Evolutionary conservation across 225 moss, liverwort and hornwort species (phyloP), one percentile per base, ranked within the genome.

Genomic region (Anthoceros angustus): DNA sequence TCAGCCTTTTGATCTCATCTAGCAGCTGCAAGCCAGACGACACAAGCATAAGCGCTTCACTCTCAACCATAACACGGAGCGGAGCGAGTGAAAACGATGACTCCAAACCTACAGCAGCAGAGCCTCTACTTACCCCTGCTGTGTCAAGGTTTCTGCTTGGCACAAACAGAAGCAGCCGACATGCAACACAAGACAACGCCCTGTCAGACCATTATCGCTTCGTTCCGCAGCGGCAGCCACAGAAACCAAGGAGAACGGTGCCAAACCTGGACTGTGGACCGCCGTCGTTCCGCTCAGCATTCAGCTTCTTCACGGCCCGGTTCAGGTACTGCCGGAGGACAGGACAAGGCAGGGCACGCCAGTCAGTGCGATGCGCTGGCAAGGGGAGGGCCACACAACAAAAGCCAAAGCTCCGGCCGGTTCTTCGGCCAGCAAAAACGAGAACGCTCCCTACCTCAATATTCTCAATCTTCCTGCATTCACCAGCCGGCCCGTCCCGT

Each of bases 241-340:
- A 32, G 32, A 32, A 32, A 32, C 32, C 32, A 32, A 32, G n/a
- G n/a, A n/a, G 32, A 32, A 32, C 32, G 4, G 32, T 32, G 55
- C 55, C 55, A 55, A 55, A 55, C 55, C 55, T 55, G 16, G 55
- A 18, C 55, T 55, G 55, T 4, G 55, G 55, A 2, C 18, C 55
- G 55, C 55, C 55, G 55, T 55, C 55, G 55, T 55, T 55, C 55
- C 23, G 18, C 55, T 55, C 55, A 18, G 55, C 55, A 55, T 55
- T 55, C 55, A 55, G 55, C 55, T 55, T 55, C 55, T 55, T 55
- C 16, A 55, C 7, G 23, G 55, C 55, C 23, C 55, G 55, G 55
- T 55, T 55, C 1, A 55, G 55, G 18, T 55, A 55, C 55, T 55
- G 55, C 55, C 32, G 32, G 32, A 55, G 55, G 2, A 55, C 55